Evolutionary conservation across 176 grass and related monocot species (phyloP).

Genomic region (Aegilops speltoides): DNA sequence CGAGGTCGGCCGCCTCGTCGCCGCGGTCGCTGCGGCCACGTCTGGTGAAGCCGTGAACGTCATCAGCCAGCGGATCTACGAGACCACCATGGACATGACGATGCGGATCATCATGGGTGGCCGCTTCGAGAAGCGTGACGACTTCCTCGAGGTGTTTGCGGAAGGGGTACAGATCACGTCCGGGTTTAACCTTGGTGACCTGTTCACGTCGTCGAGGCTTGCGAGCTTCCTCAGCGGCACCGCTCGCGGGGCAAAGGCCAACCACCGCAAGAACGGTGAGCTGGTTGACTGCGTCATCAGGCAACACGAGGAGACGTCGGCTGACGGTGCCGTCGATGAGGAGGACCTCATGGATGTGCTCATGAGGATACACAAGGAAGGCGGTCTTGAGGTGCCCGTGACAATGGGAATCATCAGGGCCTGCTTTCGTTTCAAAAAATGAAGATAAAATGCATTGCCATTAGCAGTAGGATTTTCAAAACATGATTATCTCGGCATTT

Average conservation of each 20-base stretch:
- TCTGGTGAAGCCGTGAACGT: background rate
- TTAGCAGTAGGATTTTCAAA: no score
- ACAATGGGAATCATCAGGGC: no score
- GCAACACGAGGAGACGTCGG: background rate
- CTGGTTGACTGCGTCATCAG: background rate
- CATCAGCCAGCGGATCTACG: background rate
- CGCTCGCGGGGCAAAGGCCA: background rate
- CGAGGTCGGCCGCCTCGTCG: slow-evolving; percentile 27
- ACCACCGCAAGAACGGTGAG: background rate
- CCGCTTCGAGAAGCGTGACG: background rate
- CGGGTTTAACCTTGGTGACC: background rate
- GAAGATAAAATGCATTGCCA: no score
- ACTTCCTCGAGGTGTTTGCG: background rate
- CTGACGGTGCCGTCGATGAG: background rate
- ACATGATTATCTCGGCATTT: no score
- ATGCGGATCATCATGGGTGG: background rate
- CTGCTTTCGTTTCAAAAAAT: no score
- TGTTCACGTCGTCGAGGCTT: background rate
- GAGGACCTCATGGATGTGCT: background rate
- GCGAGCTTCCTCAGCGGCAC: background rate
- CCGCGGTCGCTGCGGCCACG: background rate
- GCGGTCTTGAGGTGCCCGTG: no score
- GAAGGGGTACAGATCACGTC: background rate
- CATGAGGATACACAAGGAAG: no score
- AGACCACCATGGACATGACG: background rate